phyloP scores from a whole-genome alignment of 2,329 filamentous ascomycete genomes.

The Pseudonectria foliicola region DNA sequence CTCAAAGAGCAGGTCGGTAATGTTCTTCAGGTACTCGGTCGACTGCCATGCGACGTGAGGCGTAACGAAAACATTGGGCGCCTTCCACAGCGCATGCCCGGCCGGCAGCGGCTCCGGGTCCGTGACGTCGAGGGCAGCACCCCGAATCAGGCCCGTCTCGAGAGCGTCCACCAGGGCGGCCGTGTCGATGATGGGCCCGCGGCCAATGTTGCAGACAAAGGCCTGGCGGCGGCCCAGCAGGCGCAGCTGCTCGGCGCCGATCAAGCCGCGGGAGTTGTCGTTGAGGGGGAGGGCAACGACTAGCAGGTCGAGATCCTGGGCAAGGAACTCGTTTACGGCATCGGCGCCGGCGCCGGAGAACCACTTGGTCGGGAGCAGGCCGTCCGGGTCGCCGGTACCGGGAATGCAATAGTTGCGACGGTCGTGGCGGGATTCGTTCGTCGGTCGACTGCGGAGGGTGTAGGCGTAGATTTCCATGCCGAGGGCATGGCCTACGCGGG shows the following conservation, averaged over 20 bases:
- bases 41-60: slow-evolving; percentile 33
- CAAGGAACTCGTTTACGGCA: slow-evolving; percentile 34
- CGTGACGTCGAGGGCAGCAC: slow-evolving; percentile 64
- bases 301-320: slow-evolving; percentile 35
- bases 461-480: slow-evolving; percentile 64
- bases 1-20: slow-evolving; percentile 19
- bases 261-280: slow-evolving; percentile 27
- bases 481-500: slow-evolving; percentile 46
- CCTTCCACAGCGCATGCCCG: slow-evolving; percentile 57
- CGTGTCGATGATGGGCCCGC: slow-evolving; percentile 38
- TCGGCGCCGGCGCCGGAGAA: slow-evolving; percentile 29
- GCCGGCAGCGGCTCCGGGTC: slow-evolving; percentile 64
- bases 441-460: slow-evolving; percentile 53
- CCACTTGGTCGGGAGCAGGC: slow-evolving; percentile 35
- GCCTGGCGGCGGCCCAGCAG: slow-evolving; percentile 35
- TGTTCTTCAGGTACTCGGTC: slow-evolving; percentile 18
- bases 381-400: slow-evolving; percentile 45
- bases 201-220: slow-evolving; percentile 59
- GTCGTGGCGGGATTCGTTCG: slow-evolving; percentile 51
- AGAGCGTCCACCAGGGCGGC: slow-evolving; percentile 52
- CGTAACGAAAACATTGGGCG: slow-evolving; percentile 55
- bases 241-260: slow-evolving; percentile 38
- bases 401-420: slow-evolving; percentile 58
- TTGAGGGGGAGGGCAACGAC: slow-evolving; percentile 37
- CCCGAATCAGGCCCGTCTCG: slow-evolving; percentile 31